These are phyloP conservation scores for Tothia fuscella DNA, from an alignment of 2,329 filamentous ascomycete species.

Conservation along the genomic window DNA sequence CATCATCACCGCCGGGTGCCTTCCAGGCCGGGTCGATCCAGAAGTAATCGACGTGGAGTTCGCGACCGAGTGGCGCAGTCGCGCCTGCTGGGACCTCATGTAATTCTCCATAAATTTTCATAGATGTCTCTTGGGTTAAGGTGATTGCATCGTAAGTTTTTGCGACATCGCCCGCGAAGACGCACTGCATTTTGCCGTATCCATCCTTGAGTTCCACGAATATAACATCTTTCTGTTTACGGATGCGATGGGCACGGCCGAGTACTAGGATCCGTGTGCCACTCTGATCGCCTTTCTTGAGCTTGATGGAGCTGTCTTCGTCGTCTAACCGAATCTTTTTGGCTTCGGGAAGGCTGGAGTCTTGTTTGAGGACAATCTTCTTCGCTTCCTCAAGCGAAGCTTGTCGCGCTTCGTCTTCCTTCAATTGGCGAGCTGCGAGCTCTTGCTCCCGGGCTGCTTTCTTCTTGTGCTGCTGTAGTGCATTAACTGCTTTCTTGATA, in stretches of 20 bases:
- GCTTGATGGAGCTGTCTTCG: conserved; percentile 48
- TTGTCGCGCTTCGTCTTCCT: conserved; percentile 58
- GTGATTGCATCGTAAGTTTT: conserved; percentile 88
- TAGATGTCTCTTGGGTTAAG: conserved; percentile 75
- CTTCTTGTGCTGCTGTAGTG: conserved; percentile 66
- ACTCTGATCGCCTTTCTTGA: conserved; percentile 40
- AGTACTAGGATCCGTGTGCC: conserved; percentile 68
- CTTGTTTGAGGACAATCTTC: conserved; percentile 60
- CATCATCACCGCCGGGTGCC: conserved; percentile 77
- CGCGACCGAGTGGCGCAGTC: conserved; percentile 70
- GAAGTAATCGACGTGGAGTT: conserved; percentile 86
- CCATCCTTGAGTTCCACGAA: conserved; percentile 83
- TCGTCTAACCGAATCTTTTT: conserved; percentile 65
- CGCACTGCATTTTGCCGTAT: conserved; percentile 73
- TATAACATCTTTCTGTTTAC: conserved; percentile 70
- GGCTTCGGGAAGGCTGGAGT: conserved; percentile 59
- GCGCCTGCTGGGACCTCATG: conserved; percentile 65
- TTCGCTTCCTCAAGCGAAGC: conserved; percentile 71
- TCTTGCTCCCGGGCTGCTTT: conserved; percentile 71
- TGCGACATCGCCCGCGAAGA: conserved; percentile 68
- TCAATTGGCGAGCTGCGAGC: conserved; percentile 56
- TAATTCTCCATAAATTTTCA: conserved; percentile 76
- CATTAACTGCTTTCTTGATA: conserved; percentile 70
- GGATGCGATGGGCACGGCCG: conserved; percentile 71
- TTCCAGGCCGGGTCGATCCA: conserved; percentile 53